Conservation (phyloP, 2,329 filamentous ascomycete species). For the Colletotrichum sp. region DNA sequence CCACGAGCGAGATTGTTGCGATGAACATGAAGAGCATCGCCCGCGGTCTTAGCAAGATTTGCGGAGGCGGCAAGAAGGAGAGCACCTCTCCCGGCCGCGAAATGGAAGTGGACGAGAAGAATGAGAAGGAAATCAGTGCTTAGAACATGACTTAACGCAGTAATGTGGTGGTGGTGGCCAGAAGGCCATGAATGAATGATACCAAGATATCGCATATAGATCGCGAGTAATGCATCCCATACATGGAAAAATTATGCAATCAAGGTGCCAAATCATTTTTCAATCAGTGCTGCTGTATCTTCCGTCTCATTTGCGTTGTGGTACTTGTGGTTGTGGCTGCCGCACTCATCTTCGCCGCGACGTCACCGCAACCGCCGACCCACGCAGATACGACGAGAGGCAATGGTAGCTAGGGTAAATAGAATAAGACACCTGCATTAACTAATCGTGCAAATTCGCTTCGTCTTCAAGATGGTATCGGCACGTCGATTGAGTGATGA, state of each 20-base stretch:
- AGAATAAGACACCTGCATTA: too few relatives aligned
- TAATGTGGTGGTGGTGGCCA: neutral
- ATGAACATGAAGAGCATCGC: slow-evolving; percentile 51
- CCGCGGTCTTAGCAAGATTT: accelerated
- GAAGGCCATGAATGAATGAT: neutral
- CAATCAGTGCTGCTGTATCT: accelerated
- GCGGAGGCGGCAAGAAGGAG: neutral
- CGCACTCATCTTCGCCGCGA: neutral
- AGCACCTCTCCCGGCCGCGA: neutral
- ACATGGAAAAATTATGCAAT: neutral
- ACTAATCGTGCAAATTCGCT: too few relatives aligned
- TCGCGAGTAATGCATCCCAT: neutral
- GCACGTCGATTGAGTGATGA: too few relatives aligned
- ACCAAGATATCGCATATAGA: neutral
- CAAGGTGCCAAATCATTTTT: accelerated
- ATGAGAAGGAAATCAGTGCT: neutral
- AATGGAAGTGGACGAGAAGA: neutral
- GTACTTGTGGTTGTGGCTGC: neutral
- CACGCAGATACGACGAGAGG: accelerated
- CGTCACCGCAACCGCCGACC: accelerated
- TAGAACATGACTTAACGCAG: neutral
- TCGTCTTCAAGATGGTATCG: accelerated
- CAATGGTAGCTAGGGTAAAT: too few relatives aligned
- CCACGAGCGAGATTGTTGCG: slow-evolving; percentile 66
- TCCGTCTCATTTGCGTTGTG: neutral